Percentiles rank a stretch among this genome's conserved stretches.
phyloP scores from a whole-genome alignment of 768 basidiomycete genomes.

The Cytidiella melzeri region DNA sequence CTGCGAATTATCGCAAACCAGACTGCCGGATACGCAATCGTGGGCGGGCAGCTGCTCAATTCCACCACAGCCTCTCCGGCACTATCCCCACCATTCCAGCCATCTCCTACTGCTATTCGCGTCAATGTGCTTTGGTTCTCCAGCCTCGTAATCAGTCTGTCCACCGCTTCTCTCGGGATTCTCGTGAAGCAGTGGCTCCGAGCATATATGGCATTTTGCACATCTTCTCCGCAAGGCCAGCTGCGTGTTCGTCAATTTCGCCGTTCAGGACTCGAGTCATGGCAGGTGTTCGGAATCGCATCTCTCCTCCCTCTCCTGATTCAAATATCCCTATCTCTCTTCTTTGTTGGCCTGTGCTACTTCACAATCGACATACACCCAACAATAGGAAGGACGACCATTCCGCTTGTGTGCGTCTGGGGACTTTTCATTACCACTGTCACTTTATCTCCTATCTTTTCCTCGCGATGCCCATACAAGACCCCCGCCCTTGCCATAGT shows the following conservation, averaged over 20 bases:
- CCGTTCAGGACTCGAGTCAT: neutral
- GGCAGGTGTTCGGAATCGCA: neutral
- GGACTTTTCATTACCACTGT: neutral
- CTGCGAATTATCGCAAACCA: neutral
- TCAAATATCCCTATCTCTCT: neutral
- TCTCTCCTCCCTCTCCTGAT: neutral
- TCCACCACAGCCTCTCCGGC: neutral
- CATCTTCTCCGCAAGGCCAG: neutral
- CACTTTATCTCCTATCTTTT: neutral
- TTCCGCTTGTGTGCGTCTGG: neutral
- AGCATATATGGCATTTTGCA: neutral
- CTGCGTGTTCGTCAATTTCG: slow-evolving; percentile 5
- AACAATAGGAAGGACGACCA: neutral
- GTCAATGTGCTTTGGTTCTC: slow-evolving; percentile 5
- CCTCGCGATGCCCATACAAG: neutral
- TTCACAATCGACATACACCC: neutral
- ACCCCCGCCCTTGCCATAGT: neutral
- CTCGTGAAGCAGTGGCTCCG: slow-evolving; percentile 7
- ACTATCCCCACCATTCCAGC: neutral
- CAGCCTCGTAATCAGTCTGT: slow-evolving; percentile 5
- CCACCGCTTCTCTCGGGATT: neutral
- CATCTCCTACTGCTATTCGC: neutral
- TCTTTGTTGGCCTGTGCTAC: neutral
- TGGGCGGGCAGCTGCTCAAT: neutral
- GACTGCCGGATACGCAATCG: neutral